phyloP scores from a whole-genome alignment of 2,329 filamentous ascomycete genomes.

The Spiromastix sp. region DNA sequence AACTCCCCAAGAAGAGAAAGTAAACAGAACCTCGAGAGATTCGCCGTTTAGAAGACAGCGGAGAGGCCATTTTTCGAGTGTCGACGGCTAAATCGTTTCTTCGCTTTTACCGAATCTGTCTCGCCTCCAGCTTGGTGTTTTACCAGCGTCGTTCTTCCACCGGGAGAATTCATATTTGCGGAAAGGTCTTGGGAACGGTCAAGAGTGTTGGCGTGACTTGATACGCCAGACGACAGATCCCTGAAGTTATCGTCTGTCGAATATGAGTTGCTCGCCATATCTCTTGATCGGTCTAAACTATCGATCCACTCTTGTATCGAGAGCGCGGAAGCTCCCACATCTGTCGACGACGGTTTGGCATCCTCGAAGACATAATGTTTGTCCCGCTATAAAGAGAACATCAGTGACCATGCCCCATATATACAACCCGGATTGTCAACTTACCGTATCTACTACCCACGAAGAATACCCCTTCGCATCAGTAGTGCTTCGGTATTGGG shows the following conservation, averaged over 20 bases:
- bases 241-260: conserved; percentile 56
- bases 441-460: conserved; percentile 89
- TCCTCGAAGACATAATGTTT: conserved; percentile 93
- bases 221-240: conserved; percentile 60
- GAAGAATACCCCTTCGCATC: conserved; percentile 81
- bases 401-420: not conserved
- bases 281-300: conserved; percentile 72
- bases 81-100: conserved; percentile 73
- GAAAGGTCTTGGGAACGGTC: conserved; percentile 31
- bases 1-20: too few relatives aligned
- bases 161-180: conserved; percentile 18
- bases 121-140: conserved; percentile 36
- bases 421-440: conserved; percentile 27
- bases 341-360: conserved; percentile 59
- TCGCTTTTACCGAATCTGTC: conserved; percentile 45
- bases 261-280: conserved; percentile 65
- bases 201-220: conserved; percentile 47
- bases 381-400: conserved; percentile 52
- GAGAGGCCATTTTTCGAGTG: conserved; percentile 92
- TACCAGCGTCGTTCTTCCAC: conserved; percentile 35
- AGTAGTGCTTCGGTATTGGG: conserved; percentile 65
- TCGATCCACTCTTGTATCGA: conserved; percentile 89
- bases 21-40: too few relatives aligned
- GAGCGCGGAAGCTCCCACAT: conserved; percentile 53
- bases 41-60: conserved; percentile 70